Evolutionary conservation across 805 yeast genomes (phyloP).

Genomic region (Metschnikowia chrysomelidarum): DNA sequence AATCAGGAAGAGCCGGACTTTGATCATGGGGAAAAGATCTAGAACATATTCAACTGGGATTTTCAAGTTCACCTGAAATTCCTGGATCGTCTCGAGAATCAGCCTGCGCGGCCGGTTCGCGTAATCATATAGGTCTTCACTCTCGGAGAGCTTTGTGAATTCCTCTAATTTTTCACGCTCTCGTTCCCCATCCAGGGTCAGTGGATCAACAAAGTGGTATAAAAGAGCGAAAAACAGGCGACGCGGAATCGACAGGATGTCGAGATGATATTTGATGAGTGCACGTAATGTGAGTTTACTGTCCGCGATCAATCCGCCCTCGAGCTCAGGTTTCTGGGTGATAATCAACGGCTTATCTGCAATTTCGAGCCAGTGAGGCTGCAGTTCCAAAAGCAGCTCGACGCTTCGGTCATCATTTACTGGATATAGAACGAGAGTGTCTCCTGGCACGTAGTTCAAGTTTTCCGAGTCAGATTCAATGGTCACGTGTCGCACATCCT

Average conservation of each 20-base stretch:
- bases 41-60: conserved; percentile 75
- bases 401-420: conserved; percentile 65
- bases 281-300: conserved; percentile 60
- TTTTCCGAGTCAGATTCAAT: conserved; percentile 33
- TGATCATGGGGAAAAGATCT: conserved; percentile 75
- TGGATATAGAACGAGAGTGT: conserved; percentile 75
- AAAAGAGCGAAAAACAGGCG: conserved; percentile 73
- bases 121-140: conserved; percentile 83
- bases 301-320: conserved; percentile 60
- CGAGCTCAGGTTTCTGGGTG: conserved; percentile 38
- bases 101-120: conserved; percentile 93
- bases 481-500: conserved; percentile 73
- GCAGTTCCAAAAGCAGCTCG: conserved; percentile 59
- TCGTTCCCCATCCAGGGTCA: conserved; percentile 58
- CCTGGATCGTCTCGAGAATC: conserved; percentile 76
- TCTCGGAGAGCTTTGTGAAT: conserved; percentile 66
- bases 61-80: conserved; percentile 65
- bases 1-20: conserved; percentile 82
- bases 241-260: conserved; percentile 78
- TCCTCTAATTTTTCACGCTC: conserved; percentile 77
- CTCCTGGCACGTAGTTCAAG: conserved; percentile 66
- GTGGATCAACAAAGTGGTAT: conserved; percentile 59
- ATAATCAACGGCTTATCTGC: conserved; percentile 60
- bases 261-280: conserved; percentile 75
- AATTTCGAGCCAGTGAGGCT: conserved; percentile 63